These are phyloP conservation scores for Nissolia schottii DNA, from an alignment of 306 rosid genomes.

Conservation along the genomic window DNA sequence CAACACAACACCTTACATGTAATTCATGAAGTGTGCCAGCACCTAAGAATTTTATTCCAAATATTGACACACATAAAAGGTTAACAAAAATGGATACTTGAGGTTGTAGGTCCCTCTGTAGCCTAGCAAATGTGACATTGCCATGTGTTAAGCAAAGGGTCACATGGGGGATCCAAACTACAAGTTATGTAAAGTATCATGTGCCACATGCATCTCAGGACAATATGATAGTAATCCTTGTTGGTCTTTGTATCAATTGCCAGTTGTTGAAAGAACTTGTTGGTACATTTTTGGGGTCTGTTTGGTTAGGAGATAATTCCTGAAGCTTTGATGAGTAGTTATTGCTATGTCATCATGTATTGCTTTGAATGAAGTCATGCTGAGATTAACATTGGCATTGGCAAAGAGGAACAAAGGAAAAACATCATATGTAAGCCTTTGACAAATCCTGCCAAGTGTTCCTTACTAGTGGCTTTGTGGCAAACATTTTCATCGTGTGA, in stretches of 20 bases:
- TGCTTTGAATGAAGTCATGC: slow-evolving; percentile 9
- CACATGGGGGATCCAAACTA: slow-evolving; percentile 17
- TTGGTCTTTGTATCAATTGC: slow-evolving; percentile 38
- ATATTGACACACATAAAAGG: neutral
- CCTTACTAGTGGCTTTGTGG: neutral
- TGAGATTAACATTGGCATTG: slow-evolving; percentile 19
- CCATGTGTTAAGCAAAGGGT: slow-evolving; percentile 33
- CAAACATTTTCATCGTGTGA: neutral
- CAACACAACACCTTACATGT: neutral
- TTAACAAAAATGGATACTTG: neutral
- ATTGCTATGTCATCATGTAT: slow-evolving; percentile 15
- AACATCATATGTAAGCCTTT: neutral
- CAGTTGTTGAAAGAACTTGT: slow-evolving; percentile 24
- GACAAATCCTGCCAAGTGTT: neutral
- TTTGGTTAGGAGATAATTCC: slow-evolving; percentile 2
- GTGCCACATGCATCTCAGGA: slow-evolving; percentile 24
- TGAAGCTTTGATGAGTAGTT: slow-evolving; percentile 18
- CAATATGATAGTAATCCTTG: slow-evolving; percentile 2
- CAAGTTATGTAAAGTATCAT: slow-evolving; percentile 18
- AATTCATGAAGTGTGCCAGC: neutral
- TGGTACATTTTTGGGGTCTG: slow-evolving; percentile 20
- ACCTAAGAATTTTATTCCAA: neutral
- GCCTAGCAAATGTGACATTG: slow-evolving; percentile 35
- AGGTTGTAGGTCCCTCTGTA: slow-evolving; percentile 9
- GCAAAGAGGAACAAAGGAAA: neutral